Conservation (phyloP, 108 stramenopile genomes). For the Asterionellopsis glacialis region DNA sequence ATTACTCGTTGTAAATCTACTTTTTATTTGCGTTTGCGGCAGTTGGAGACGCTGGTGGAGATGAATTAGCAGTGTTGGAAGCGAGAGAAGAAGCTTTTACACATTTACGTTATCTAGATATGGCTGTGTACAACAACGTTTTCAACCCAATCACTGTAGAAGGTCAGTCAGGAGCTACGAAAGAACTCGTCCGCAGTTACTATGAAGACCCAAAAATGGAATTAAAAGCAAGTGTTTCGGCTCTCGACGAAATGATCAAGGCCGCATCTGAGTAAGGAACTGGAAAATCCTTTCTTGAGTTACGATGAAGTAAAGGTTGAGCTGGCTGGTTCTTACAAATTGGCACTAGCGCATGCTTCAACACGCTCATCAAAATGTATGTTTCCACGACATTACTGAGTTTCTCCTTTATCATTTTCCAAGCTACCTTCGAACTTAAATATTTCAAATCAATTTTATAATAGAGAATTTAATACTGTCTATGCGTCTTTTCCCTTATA, state of each 20-base stretch:
- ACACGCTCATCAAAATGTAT: too few species aligned
- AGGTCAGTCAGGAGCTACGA: constrained; percentile 60
- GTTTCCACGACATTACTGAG: too few species aligned
- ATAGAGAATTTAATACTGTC: neutral
- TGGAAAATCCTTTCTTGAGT: too few species aligned
- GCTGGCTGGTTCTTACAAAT: too few species aligned
- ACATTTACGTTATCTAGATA: constrained; percentile 79
- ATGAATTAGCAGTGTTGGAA: constrained; percentile 75
- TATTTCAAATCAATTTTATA: neutral
- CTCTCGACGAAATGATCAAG: constrained; percentile 43
- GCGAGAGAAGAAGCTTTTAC: constrained; percentile 53
- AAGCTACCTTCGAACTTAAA: too few species aligned
- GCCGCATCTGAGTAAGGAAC: too few species aligned
- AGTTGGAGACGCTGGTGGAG: constrained; percentile 62
- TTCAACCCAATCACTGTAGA: constrained; percentile 78
- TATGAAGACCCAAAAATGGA: constrained; percentile 81
- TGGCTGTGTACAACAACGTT: constrained; percentile 84
- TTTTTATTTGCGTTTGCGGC: too few species aligned
- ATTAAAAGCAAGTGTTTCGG: constrained; percentile 45
- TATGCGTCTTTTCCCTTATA: constrained; percentile 49
- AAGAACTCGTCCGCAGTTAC: constrained; percentile 61
- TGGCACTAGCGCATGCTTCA: too few species aligned
- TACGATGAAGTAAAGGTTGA: too few species aligned
- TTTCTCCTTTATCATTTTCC: neutral
- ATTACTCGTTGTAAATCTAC: too few species aligned